A percentile compares a stretch with the other conserved stretches of the same genome.
These are phyloP conservation scores for Didymosphaeria variabile DNA, from an alignment of 2,329 filamentous ascomycete genomes.

Conservation along the genomic window DNA sequence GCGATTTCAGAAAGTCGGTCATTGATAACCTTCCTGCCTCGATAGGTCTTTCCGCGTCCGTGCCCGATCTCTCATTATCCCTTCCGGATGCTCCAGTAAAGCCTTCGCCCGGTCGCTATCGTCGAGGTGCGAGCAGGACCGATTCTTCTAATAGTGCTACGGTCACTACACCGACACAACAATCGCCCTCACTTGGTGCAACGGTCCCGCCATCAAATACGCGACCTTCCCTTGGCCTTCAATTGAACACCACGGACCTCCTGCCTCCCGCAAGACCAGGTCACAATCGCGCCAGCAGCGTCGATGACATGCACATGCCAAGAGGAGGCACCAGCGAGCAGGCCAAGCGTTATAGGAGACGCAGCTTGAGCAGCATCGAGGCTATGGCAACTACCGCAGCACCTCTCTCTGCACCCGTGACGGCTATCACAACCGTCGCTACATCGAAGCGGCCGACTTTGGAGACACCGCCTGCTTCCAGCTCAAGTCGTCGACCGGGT, in stretches of 20 bases:
- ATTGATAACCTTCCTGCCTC: conserved; percentile 54
- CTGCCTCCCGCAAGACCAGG: conserved; percentile 47
- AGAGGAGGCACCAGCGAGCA: conserved; percentile 69
- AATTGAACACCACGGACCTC: conserved; percentile 57
- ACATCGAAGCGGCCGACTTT: conserved; percentile 28
- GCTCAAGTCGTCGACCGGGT: conserved; percentile 40
- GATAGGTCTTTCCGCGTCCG: conserved; percentile 60
- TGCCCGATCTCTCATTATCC: conserved; percentile 65
- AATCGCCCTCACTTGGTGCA: conserved; percentile 38
- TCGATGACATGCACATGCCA: conserved; percentile 75
- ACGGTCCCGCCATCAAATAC: conserved; percentile 61
- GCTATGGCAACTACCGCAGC: conserved; percentile 33
- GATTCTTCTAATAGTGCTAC: conserved; percentile 52
- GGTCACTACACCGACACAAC: conserved; percentile 42
- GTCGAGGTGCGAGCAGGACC: conserved; percentile 70
- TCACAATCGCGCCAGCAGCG: conserved; percentile 67
- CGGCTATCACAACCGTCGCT: conserved; percentile 23
- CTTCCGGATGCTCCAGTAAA: conserved; percentile 68
- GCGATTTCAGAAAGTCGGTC: conserved; percentile 49
- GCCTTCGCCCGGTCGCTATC: conserved; percentile 82
- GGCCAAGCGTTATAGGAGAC: conserved; percentile 78
- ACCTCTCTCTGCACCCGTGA: conserved; percentile 21
- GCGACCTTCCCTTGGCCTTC: conserved; percentile 64
- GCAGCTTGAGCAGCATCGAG: conserved; percentile 78
- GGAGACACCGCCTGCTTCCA: conserved; percentile 39